Conservation (phyloP, 2,329 filamentous ascomycete genomes). For the Colletotrichum eremochloae region DNA sequence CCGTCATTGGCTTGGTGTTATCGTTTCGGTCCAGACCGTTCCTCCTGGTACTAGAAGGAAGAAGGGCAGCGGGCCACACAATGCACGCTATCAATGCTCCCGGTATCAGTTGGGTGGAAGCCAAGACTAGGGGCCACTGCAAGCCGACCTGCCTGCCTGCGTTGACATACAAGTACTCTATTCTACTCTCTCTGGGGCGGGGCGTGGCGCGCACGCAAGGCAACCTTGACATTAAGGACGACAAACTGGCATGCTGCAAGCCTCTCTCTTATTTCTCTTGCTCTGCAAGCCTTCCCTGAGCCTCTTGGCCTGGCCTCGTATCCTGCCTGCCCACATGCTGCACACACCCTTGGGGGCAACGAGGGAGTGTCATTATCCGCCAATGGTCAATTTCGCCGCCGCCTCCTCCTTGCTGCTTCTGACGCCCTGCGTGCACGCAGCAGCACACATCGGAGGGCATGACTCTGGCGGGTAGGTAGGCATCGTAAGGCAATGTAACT, state of each 20-base stretch:
- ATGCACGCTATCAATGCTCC: neutral
- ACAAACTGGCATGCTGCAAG: conserved; percentile 29
- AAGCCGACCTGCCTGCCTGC: conserved; percentile 18
- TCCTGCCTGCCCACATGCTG: conserved; percentile 19
- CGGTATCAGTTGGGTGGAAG: neutral
- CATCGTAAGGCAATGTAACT: conserved; percentile 3
- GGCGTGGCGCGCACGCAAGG: conserved; percentile 5
- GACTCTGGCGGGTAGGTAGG: neutral
- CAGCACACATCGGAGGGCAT: neutral
- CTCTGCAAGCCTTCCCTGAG: conserved; percentile 32
- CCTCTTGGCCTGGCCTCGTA: conserved; percentile 40
- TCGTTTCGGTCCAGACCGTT: neutral
- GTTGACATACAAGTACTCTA: neutral
- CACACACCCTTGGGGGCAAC: neutral
- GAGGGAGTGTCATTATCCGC: conserved; percentile 29
- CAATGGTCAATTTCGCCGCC: conserved; percentile 34
- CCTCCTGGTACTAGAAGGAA: conserved; percentile 1
- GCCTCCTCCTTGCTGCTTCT: conserved; percentile 14
- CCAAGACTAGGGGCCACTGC: conserved; percentile 17
- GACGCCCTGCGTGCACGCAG: conserved; percentile 13
- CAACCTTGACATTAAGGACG: conserved; percentile 12
- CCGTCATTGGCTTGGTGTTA: conserved; percentile 3
- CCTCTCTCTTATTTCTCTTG: neutral
- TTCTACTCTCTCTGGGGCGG: neutral
- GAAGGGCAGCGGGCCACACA: neutral